Base-by-base conservation (phyloP, 257 asterid genomes). In the Solanum dulcamara region DNA sequence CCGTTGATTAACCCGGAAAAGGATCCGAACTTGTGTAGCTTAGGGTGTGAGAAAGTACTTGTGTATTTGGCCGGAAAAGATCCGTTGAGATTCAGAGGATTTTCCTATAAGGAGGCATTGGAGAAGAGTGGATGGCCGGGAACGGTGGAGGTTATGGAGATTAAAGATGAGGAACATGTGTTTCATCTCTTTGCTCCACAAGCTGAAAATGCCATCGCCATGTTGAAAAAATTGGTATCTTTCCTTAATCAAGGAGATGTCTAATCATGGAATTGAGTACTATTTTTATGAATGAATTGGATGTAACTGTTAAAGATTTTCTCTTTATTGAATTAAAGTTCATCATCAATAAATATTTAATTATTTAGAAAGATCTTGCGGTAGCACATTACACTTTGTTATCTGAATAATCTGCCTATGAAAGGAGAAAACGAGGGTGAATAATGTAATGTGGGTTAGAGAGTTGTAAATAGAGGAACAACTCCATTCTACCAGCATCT, bases 101-200 rank as follows among this genome's bases (percentile, higher is more conserved):
- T 83, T 89, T 15, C 18, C 20, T 94, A 93, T 26, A 83, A 89
- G 55, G 90, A 89, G 74, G 85, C 55, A 0, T 13, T 94, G 88
- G 83, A 74, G 57, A 88, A 89, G 57, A 84, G 87, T 30, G 92
- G 89, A 1, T 93, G 97, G 97, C 44, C 6, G 2, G 98, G 98
- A 8, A 81, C 92, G 1, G 51, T 86, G 3, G 93, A 91, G 81
- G 30, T 89, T 62, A 91, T 91, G 74, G 97, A 94, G 32, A 85
- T 89, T 75, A 85, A 86, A 67, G 94, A 88, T 7, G 94, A 90
- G 22, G 64, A 24, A 0, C 96, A 94, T 68, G 87, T 87, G 71
- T 94, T 91, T 84, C 90, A 94, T 86, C 88, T 93, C 64, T 0
- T 32, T 46, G 10, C 6, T 74, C 94, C 96, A 0, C 66, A 46